These are phyloP conservation scores for Trichoderma polysporum DNA, from an alignment of 2,329 filamentous ascomycete genomes.

Conservation along the genomic window DNA sequence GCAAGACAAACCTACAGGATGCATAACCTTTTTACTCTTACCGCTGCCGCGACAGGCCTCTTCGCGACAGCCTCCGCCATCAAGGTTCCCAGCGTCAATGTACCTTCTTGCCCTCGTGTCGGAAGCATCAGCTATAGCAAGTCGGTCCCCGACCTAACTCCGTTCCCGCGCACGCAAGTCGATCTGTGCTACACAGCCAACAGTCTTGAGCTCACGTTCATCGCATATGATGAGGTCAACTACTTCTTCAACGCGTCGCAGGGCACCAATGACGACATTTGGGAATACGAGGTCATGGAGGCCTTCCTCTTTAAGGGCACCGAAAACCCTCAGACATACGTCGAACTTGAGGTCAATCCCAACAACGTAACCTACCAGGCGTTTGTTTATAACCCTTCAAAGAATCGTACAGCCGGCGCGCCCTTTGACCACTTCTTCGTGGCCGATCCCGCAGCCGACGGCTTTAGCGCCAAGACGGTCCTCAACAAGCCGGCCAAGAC, in stretches of 20 bases:
- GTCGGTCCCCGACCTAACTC: slow-evolving; percentile 41
- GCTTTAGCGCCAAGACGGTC: slow-evolving; percentile 41
- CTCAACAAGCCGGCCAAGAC: slow-evolving; percentile 37
- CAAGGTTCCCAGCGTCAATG: slow-evolving; percentile 33
- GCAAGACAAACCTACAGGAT: neutral
- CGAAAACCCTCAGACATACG: slow-evolving; percentile 48
- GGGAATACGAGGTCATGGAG: slow-evolving; percentile 52
- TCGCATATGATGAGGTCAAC: slow-evolving; percentile 45
- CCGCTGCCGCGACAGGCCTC: slow-evolving; percentile 11
- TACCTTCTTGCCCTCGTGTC: slow-evolving; percentile 40
- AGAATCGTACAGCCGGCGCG: slow-evolving; percentile 41
- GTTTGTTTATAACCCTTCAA: slow-evolving; percentile 52
- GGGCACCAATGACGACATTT: slow-evolving; percentile 48
- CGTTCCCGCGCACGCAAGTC: slow-evolving; percentile 46
- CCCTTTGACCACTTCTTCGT: slow-evolving; percentile 47
- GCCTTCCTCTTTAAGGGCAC: slow-evolving; percentile 48
- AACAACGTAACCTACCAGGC: slow-evolving; percentile 52
- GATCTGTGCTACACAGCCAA: slow-evolving; percentile 47
- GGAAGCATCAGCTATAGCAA: slow-evolving; percentile 41
- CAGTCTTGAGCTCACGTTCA: slow-evolving; percentile 44
- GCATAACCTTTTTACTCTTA: slow-evolving; percentile 5
- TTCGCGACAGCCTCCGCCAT: slow-evolving; percentile 6
- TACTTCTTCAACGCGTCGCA: slow-evolving; percentile 47
- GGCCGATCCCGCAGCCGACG: slow-evolving; percentile 40
- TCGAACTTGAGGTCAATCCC: slow-evolving; percentile 52